A percentile compares a stretch with the other conserved stretches of the same genome.
Conservation (phyloP, 345 rosid species). For the Salix koriyanagi region DNA sequence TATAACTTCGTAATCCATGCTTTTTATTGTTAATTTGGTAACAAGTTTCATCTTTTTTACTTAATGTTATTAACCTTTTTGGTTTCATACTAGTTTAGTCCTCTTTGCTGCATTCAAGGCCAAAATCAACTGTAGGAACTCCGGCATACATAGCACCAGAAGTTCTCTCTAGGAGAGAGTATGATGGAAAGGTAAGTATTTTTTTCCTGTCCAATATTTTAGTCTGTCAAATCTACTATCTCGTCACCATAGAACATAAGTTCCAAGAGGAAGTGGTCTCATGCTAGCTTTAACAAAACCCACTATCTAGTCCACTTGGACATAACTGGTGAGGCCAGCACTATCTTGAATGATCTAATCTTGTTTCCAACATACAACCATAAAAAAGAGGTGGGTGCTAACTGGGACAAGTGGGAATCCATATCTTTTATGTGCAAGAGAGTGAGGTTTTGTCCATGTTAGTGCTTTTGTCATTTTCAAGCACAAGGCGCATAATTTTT, state of each 20-base stretch:
- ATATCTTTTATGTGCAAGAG: slow-evolving; percentile 9
- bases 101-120: slow-evolving; percentile 81
- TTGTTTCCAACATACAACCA: not conserved
- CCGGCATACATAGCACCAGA: slow-evolving; percentile 94
- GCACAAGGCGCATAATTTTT: not conserved
- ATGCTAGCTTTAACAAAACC: not conserved
- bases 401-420: slow-evolving; percentile 9
- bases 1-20: not conserved
- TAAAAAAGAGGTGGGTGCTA: not conserved
- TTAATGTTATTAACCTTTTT: not conserved
- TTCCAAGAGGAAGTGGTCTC: not conserved
- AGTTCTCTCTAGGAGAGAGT: slow-evolving; percentile 79
- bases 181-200: slow-evolving; percentile 65
- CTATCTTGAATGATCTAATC: not conserved
- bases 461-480: slow-evolving; percentile 6
- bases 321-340: not conserved
- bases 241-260: not conserved
- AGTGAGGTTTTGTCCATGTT: not conserved
- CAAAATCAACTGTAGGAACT: slow-evolving; percentile 92
- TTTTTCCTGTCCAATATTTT: not conserved
- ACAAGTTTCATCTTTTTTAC: not conserved
- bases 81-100: slow-evolving; percentile 37
- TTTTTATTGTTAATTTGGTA: not conserved
- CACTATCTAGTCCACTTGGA: not conserved
- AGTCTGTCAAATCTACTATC: not conserved